Percentiles rank a stretch among this genome's conserved stretches.
phyloP scores from a whole-genome alignment of 2,329 filamentous ascomycete genomes.

The Phyllachora maydis region DNA sequence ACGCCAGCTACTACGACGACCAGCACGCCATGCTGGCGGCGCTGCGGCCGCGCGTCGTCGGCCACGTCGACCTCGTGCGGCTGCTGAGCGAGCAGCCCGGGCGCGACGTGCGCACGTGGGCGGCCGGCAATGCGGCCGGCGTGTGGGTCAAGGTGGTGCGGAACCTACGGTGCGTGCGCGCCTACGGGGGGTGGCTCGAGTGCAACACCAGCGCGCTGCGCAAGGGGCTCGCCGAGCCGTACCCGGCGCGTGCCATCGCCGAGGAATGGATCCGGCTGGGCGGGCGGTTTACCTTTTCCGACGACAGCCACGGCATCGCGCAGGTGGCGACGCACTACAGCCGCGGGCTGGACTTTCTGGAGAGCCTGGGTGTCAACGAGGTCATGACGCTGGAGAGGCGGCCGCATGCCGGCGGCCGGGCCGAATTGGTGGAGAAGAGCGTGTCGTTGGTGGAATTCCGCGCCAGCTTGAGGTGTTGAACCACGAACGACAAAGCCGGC shows the following conservation, averaged over 20 bases:
- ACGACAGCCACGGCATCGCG: constrained; percentile 79
- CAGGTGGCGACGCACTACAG: constrained; percentile 78
- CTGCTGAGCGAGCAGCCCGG: constrained; percentile 54
- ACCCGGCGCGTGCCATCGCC: constrained; percentile 63
- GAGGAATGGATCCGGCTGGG: constrained; percentile 55
- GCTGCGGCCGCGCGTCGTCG: constrained; percentile 58
- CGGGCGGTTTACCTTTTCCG: constrained; percentile 75
- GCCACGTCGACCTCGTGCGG: constrained; percentile 84
- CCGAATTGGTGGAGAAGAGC: constrained; percentile 18
- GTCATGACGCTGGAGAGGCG: constrained; percentile 34
- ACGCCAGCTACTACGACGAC: constrained; percentile 70
- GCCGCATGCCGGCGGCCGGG: constrained; percentile 11
- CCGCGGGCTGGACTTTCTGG: constrained; percentile 49
- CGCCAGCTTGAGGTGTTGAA: constrained; percentile 9
- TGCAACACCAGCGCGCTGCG: constrained; percentile 73
- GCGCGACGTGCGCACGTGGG: constrained; percentile 26
- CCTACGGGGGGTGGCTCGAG: constrained; percentile 70
- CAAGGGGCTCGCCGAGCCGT: constrained; percentile 81
- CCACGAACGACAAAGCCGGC: no score
- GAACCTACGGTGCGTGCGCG: constrained; percentile 50
- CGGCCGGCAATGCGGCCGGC: constrained; percentile 9
- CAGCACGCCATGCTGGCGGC: constrained; percentile 63
- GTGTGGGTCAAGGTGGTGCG: constrained; percentile 59
- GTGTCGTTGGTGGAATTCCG: constrained; percentile 20
- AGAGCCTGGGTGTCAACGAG: constrained; percentile 39